A percentile compares a stretch with the other conserved stretches of the same genome.
Evolutionary conservation across 768 basidiomycete genomes (phyloP).

Genomic region (Phanerochaete sordida): DNA sequence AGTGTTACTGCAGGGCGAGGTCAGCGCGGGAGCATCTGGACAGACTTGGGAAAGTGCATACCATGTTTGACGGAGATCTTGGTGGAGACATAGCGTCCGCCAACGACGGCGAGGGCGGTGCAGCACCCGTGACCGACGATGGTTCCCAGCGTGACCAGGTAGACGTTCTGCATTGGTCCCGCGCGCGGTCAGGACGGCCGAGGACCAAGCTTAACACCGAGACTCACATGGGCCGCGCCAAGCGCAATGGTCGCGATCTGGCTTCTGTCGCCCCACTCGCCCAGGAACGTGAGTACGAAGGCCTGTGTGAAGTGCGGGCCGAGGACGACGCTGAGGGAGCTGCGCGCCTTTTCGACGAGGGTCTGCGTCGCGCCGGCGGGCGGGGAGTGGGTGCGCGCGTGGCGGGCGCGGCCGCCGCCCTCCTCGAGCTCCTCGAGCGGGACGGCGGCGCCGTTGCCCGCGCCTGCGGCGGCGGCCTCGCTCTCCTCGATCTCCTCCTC

Average conservation of each 20-base stretch:
- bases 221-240: constrained; percentile 85
- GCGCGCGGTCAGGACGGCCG: too few relatives aligned
- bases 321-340: constrained; percentile 77
- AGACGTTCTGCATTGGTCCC: constrained; percentile 86
- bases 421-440: constrained; percentile 78
- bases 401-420: constrained; percentile 33
- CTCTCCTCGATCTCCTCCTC: constrained; percentile 92
- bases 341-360: constrained; percentile 64
- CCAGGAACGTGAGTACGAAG: constrained; percentile 94
- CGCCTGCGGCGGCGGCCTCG: constrained; percentile 45
- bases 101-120: constrained; percentile 88
- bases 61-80: constrained; percentile 96
- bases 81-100: constrained; percentile 87
- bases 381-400: constrained; percentile 13
- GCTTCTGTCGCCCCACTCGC: constrained; percentile 98
- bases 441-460: constrained; percentile 34
- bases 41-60: constrained; percentile 35
- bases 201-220: too few relatives aligned
- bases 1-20: constrained; percentile 59
- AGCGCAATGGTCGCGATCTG: constrained; percentile 97
- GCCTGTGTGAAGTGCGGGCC: constrained; percentile 95
- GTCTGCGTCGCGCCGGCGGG: constrained; percentile 14
- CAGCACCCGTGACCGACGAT: constrained; percentile 85
- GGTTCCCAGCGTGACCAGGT: constrained; percentile 87
- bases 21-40: neutral